phyloP scores from a whole-genome alignment of 345 rosid genomes.

The Populus pruinosa region DNA sequence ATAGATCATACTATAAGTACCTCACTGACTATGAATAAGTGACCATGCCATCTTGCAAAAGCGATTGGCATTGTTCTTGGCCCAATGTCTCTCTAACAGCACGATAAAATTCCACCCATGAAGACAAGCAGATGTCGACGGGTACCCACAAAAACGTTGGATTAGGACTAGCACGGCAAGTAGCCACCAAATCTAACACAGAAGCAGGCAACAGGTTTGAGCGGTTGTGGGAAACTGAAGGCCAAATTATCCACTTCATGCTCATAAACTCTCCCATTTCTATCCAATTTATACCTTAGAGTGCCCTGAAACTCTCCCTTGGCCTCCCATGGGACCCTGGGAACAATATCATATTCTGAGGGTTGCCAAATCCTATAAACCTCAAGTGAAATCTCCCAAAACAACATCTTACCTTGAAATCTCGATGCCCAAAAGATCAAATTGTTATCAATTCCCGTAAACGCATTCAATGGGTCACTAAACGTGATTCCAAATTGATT shows the following conservation, averaged over 20 bases:
- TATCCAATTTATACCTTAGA: slow-evolving; percentile 80
- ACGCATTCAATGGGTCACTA: slow-evolving; percentile 69
- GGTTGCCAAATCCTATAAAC: slow-evolving; percentile 92
- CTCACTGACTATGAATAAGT: slow-evolving; percentile 49
- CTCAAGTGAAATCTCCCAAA: slow-evolving; percentile 77
- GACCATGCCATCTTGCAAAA: slow-evolving; percentile 47
- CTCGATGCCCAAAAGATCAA: slow-evolving; percentile 86
- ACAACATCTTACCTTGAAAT: slow-evolving; percentile 80
- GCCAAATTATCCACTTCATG: slow-evolving; percentile 92
- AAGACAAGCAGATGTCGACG: slow-evolving; percentile 51
- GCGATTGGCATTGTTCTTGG: slow-evolving; percentile 32
- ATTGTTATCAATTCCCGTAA: slow-evolving; percentile 78
- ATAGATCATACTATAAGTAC: slow-evolving; percentile 16
- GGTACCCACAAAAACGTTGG: slow-evolving; percentile 72
- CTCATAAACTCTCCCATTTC: slow-evolving; percentile 80
- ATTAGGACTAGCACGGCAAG: slow-evolving; percentile 81
- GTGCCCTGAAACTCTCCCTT: slow-evolving; percentile 89
- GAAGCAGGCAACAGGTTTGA: slow-evolving; percentile 69
- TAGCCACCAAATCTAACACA: slow-evolving; percentile 76
- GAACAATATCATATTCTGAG: slow-evolving; percentile 81
- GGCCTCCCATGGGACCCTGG: slow-evolving; percentile 96
- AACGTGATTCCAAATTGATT: slow-evolving; percentile 39
- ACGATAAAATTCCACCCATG: slow-evolving; percentile 68
- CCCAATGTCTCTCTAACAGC: slow-evolving; percentile 61
- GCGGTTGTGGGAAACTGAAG: slow-evolving; percentile 74